A percentile compares a stretch with the other conserved stretches of the same genome.
Evolutionary conservation across 2,329 filamentous ascomycete species (phyloP).

Genomic region (Fusarium dimerum): DNA sequence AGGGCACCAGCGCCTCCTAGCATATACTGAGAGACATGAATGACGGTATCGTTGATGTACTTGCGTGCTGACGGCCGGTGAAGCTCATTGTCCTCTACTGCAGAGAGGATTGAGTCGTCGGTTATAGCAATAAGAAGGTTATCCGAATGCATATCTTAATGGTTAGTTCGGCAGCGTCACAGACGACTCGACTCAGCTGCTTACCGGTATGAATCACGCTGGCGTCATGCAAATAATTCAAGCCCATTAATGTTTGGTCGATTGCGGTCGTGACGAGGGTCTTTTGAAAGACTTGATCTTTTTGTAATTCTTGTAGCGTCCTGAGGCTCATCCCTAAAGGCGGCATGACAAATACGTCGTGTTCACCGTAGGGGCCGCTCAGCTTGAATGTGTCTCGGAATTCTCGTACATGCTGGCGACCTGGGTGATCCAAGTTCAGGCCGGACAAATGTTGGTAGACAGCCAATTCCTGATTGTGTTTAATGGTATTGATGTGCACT

Average conservation of each 20-base stretch:
- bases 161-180: neutral
- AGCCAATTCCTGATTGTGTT: slow-evolving; percentile 31
- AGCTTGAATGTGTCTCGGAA: slow-evolving; percentile 39
- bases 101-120: slow-evolving; percentile 31
- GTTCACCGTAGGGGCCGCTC: slow-evolving; percentile 32
- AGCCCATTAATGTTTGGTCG: slow-evolving; percentile 22
- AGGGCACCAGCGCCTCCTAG: slow-evolving; percentile 32
- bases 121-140: slow-evolving; percentile 38
- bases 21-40: slow-evolving; percentile 37
- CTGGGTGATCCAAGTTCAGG: slow-evolving; percentile 27
- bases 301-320: slow-evolving; percentile 34
- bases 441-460: slow-evolving; percentile 32
- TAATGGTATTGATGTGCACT: slow-evolving; percentile 33
- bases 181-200: neutral
- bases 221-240: slow-evolving; percentile 30
- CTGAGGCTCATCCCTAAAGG: slow-evolving; percentile 41
- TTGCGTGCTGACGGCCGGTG: slow-evolving; percentile 34
- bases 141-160: slow-evolving; percentile 36
- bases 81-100: slow-evolving; percentile 34
- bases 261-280: slow-evolving; percentile 28
- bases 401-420: slow-evolving; percentile 32
- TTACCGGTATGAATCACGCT: slow-evolving; percentile 31
- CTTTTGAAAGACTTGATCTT: slow-evolving; percentile 26
- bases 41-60: slow-evolving; percentile 21
- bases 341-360: slow-evolving; percentile 36